Conservation (phyloP, 306 rosid species). For the Medicago lupulina region DNA sequence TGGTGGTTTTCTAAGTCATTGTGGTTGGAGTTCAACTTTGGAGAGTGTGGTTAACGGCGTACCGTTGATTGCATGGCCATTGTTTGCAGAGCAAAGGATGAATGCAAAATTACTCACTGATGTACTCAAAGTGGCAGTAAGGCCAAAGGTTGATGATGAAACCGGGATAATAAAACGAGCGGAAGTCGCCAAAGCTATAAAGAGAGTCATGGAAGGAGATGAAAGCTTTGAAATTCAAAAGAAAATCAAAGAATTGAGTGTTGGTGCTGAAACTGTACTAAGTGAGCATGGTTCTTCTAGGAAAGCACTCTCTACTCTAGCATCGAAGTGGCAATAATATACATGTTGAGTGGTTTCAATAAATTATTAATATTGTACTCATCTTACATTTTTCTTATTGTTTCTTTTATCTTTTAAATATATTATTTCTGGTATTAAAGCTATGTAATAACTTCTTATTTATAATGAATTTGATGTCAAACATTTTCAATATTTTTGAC, state of each 20-base stretch:
- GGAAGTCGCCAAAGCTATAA: constrained; percentile 34
- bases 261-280: constrained; percentile 23
- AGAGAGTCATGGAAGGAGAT: constrained; percentile 36
- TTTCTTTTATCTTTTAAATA: too few species aligned
- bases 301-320: constrained; percentile 33
- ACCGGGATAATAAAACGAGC: constrained; percentile 40
- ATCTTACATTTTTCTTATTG: too few species aligned
- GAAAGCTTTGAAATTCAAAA: constrained; percentile 19
- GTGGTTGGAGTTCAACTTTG: constrained; percentile 41
- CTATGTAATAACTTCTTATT: too few species aligned
- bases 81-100: constrained; percentile 41
- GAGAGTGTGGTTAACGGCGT: constrained; percentile 37
- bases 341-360: background rate
- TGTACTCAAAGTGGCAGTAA: constrained; percentile 23
- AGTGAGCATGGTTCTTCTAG: constrained; percentile 45
- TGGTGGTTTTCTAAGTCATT: constrained; percentile 42
- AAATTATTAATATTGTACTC: background rate
- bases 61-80: constrained; percentile 40
- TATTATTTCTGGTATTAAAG: too few species aligned
- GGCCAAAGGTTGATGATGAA: constrained; percentile 15
- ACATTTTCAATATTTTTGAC: too few species aligned
- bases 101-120: constrained; percentile 24
- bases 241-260: constrained; percentile 25
- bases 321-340: constrained; percentile 4
- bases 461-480: too few species aligned